A percentile compares a stretch with the other conserved stretches of the same genome.
Conservation (phyloP, 2,329 filamentous ascomycete genomes). For the Penicillium sumatraense region DNA sequence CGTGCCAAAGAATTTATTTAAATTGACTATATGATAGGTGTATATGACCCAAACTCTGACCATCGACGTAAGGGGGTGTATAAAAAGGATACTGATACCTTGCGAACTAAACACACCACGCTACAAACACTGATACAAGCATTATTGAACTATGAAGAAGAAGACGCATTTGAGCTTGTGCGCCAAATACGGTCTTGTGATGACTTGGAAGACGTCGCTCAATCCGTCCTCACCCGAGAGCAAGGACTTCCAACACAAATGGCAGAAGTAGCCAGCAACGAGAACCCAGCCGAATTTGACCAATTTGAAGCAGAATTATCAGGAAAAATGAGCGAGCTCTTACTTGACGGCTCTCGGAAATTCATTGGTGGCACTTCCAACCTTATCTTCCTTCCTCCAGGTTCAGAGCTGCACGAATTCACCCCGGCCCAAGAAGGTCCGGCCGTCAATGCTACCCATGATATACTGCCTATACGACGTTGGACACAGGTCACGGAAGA, state of each 20-base stretch:
- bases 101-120: conserved; percentile 85
- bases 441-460: conserved; percentile 55
- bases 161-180: conserved; percentile 82
- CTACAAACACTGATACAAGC: conserved; percentile 91
- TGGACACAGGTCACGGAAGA: conserved; percentile 90
- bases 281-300: conserved; percentile 46
- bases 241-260: conserved; percentile 50
- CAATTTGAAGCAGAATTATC: conserved; percentile 79
- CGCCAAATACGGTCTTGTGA: conserved; percentile 86
- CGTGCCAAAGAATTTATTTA: not conserved
- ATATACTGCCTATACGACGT: conserved; percentile 71
- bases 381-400: conserved; percentile 74
- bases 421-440: conserved; percentile 47
- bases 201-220: conserved; percentile 67
- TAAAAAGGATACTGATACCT: conserved; percentile 85
- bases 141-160: conserved; percentile 87
- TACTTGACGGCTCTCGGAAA: conserved; percentile 82
- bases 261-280: conserved; percentile 41
- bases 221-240: conserved; percentile 60
- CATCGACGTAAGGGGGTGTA: conserved; percentile 96
- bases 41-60: conserved; percentile 96
- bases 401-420: conserved; percentile 51
- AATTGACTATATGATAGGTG: conserved; percentile 61
- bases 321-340: conserved; percentile 89
- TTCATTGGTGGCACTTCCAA: conserved; percentile 96